Evolutionary conservation across 306 rosid species (phyloP).

Genomic region (Alnus glutinosa): DNA sequence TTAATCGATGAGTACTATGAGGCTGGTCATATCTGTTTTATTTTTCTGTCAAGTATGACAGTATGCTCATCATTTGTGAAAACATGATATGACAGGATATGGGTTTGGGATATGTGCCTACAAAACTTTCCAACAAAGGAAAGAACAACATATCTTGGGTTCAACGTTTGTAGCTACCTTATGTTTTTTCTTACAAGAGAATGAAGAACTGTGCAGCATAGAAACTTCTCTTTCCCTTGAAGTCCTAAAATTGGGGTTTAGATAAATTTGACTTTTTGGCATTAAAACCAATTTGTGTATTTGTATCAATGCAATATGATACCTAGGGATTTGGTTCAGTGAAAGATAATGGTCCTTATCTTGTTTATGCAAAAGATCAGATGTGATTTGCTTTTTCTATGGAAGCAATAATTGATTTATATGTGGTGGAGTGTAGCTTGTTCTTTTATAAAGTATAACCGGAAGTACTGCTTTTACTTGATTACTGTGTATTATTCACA

Average conservation of each 20-base stretch:
- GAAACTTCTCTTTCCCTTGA: too few relatives aligned
- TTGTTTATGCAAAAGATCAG: neutral
- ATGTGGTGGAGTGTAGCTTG: neutral
- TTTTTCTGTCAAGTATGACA: too few relatives aligned
- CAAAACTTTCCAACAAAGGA: too few relatives aligned
- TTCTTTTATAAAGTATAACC: neutral
- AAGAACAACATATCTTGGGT: too few relatives aligned
- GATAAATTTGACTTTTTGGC: neutral
- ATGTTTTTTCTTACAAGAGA: too few relatives aligned
- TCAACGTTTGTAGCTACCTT: too few relatives aligned
- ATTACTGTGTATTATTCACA: neutral
- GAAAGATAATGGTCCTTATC: neutral
- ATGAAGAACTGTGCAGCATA: too few relatives aligned
- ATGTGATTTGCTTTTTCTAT: neutral
- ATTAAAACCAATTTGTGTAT: neutral
- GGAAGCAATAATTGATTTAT: neutral
- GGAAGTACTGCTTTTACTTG: neutral
- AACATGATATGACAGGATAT: neutral
- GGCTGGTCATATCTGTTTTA: neutral
- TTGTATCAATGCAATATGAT: neutral
- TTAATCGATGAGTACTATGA: neutral
- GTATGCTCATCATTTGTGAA: neutral
- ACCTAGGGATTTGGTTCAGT: neutral
- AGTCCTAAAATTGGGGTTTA: too few relatives aligned
- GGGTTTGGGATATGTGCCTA: neutral